A percentile compares a stretch with the other conserved stretches of the same genome.
These are phyloP conservation scores for Xenoacremonium recifei DNA, from an alignment of 2,329 filamentous ascomycete species.

Conservation along the genomic window DNA sequence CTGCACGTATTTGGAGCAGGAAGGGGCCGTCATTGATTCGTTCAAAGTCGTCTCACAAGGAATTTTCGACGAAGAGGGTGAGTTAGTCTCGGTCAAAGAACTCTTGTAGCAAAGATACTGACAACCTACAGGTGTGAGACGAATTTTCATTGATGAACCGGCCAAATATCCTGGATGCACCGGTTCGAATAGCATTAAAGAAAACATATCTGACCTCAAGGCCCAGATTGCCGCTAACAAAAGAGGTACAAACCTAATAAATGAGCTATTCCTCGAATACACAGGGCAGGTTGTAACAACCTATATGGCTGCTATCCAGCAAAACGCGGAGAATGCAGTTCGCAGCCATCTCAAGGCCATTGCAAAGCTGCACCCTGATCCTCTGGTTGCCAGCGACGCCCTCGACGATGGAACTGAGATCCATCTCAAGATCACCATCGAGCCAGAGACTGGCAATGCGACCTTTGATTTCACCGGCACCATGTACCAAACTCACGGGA, in stretches of 20 bases:
- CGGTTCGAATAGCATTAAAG: constrained; percentile 66
- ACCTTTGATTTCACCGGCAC: constrained; percentile 49
- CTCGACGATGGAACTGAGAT: constrained; percentile 87
- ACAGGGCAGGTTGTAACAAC: constrained; percentile 73
- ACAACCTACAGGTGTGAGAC: constrained; percentile 61
- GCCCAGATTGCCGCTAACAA: constrained; percentile 83
- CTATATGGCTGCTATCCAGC: constrained; percentile 80
- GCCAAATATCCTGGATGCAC: constrained; percentile 33
- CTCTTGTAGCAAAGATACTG: too few species aligned
- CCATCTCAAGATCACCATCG: constrained; percentile 68
- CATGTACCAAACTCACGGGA: constrained; percentile 19
- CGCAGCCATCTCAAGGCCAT: constrained; percentile 71
- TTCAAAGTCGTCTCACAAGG: constrained; percentile 21
- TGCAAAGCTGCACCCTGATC: constrained; percentile 62
- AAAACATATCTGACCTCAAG: constrained; percentile 83
- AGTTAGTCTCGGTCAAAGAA: too few species aligned
- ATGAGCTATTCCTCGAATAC: constrained; percentile 72
- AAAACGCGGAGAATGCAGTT: constrained; percentile 75
- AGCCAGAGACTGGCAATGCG: constrained; percentile 70
- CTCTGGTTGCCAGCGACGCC: constrained; percentile 65
- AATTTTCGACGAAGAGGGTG: constrained; percentile 35
- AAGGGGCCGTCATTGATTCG: constrained; percentile 53
- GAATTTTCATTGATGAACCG: constrained; percentile 47
- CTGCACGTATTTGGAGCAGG: constrained; percentile 56
- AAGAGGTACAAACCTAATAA: constrained; percentile 78